Evolutionary conservation across 2,329 filamentous ascomycete species (phyloP).

Genomic region (Nakataea oryzae): DNA sequence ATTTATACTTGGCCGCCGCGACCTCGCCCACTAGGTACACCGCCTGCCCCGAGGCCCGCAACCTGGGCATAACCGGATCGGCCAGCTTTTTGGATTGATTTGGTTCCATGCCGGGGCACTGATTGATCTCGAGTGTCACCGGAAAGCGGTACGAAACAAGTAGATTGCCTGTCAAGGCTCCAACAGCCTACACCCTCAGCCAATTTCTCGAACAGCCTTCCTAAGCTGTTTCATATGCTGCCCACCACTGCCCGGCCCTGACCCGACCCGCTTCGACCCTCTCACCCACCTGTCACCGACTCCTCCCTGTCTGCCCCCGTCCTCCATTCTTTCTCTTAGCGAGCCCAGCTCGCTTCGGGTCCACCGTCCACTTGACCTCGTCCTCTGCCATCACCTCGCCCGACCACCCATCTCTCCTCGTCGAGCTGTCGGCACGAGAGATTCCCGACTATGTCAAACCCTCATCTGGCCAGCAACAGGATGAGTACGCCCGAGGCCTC

Average conservation of each 20-base stretch:
- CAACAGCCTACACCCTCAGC: constrained; percentile 17
- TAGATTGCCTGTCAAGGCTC: constrained; percentile 20
- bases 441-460: constrained; percentile 39
- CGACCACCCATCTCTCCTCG: constrained; percentile 4
- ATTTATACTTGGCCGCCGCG: background rate
- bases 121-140: constrained; percentile 17
- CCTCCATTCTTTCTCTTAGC: constrained; percentile 5
- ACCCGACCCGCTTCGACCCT: constrained; percentile 2
- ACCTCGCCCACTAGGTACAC: background rate
- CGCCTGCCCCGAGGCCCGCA: background rate
- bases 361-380: constrained; percentile 1
- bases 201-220: constrained; percentile 18
- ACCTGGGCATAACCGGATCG: background rate
- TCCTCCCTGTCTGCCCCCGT: constrained; percentile 4
- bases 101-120: background rate
- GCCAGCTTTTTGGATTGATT: background rate
- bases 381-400: background rate
- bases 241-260: constrained; percentile 9
- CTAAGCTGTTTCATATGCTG: constrained; percentile 24
- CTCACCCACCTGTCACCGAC: background rate
- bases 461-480: background rate
- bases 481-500: constrained; percentile 16
- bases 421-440: constrained; percentile 7
- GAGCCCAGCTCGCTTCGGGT: too few species aligned
- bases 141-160: constrained; percentile 27